phyloP scores from a whole-genome alignment of 108 stramenopile species.

The Cyclotella cryptica region DNA sequence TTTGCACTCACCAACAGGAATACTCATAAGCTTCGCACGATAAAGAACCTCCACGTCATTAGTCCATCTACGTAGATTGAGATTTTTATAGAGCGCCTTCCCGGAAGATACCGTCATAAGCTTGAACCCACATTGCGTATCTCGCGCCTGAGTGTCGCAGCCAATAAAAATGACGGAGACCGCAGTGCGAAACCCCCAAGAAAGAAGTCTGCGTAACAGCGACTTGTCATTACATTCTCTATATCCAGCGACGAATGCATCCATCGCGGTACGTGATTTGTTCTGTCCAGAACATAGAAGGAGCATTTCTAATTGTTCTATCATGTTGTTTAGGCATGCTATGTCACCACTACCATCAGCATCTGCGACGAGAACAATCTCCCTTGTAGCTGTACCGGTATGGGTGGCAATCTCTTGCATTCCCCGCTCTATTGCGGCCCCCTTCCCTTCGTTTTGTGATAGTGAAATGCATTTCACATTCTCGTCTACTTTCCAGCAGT shows the following conservation, averaged over 20 bases:
- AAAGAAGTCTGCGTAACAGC: slow-evolving; percentile 21
- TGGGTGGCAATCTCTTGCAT: slow-evolving; percentile 40
- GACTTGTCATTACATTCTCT: slow-evolving; percentile 32
- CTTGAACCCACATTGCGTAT: slow-evolving; percentile 88
- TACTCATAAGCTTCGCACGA: slow-evolving; percentile 52
- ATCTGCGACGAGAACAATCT: slow-evolving; percentile 67
- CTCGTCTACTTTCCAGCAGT: slow-evolving; percentile 28
- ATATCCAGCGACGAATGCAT: slow-evolving; percentile 36
- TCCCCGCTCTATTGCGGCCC: slow-evolving; percentile 74
- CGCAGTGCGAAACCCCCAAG: slow-evolving; percentile 47
- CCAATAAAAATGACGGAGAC: slow-evolving; percentile 34
- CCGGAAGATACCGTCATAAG: slow-evolving; percentile 68
- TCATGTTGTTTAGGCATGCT: slow-evolving; percentile 60
- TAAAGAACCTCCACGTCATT: slow-evolving; percentile 87
- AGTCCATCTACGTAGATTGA: slow-evolving; percentile 75
- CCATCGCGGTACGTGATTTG: not conserved
- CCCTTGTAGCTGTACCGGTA: not conserved
- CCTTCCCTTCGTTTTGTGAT: slow-evolving; percentile 72
- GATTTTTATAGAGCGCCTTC: slow-evolving; percentile 52
- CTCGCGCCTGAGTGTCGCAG: slow-evolving; percentile 47
- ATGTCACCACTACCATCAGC: slow-evolving; percentile 86
- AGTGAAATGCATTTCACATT: slow-evolving; percentile 59
- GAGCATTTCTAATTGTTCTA: slow-evolving; percentile 37
- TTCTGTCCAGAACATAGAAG: slow-evolving; percentile 7
- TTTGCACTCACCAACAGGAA: slow-evolving; percentile 57